A percentile compares a stretch with the other conserved stretches of the same genome.
phyloP scores from a whole-genome alignment of 192 early-diverging fungal species.

The Entophlyctis helioformis region DNA sequence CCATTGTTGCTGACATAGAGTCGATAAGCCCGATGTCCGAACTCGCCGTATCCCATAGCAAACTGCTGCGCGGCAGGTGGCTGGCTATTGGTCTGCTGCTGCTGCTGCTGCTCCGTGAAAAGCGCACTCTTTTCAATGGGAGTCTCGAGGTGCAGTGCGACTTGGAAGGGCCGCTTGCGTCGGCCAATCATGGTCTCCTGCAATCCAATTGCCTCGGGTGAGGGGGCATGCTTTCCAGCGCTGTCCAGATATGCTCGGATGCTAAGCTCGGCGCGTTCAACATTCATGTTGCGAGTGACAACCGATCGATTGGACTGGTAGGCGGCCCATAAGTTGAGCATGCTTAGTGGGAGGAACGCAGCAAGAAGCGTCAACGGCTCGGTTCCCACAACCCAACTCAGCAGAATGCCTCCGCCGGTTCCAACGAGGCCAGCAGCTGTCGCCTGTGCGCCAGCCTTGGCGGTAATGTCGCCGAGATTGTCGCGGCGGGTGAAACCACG shows the following conservation, averaged over 20 bases:
- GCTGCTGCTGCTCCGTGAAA: no score
- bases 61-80: no score
- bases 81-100: no score
- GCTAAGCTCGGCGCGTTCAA: slow-evolving; percentile 28
- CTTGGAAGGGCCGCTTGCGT: not conserved
- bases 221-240: not conserved
- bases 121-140: no score
- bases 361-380: slow-evolving; percentile 41
- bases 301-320: slow-evolving; percentile 58
- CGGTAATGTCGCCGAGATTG: slow-evolving; percentile 79
- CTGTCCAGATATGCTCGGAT: not conserved
- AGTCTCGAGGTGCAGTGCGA: slow-evolving; percentile 9
- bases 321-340: slow-evolving; percentile 57
- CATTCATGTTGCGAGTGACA: slow-evolving; percentile 47
- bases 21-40: no score
- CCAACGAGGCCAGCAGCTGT: slow-evolving; percentile 75
- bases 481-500: slow-evolving; percentile 57
- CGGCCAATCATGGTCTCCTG: slow-evolving; percentile 15
- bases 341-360: slow-evolving; percentile 57
- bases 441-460: slow-evolving; percentile 67
- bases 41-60: no score
- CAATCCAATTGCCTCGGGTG: not conserved
- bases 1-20: no score
- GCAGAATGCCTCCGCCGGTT: slow-evolving; percentile 36
- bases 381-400: slow-evolving; percentile 31